These are phyloP conservation scores for Phaeosphaeria sp. DNA, from an alignment of 2,329 filamentous ascomycete genomes.

Conservation along the genomic window DNA sequence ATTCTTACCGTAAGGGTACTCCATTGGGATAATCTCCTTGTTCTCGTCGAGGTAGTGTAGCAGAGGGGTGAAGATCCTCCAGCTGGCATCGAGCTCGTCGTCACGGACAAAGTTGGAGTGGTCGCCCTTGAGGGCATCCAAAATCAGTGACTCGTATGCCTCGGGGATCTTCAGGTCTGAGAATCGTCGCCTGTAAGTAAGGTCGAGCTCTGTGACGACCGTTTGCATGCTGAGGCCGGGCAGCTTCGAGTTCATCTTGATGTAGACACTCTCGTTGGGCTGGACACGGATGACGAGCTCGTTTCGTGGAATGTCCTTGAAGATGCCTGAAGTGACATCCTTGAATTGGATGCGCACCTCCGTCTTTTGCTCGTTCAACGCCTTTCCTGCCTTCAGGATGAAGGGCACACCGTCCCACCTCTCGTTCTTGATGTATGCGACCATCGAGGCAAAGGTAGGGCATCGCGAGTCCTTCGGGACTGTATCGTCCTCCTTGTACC, in stretches of 20 bases:
- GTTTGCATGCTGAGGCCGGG: conserved; percentile 99
- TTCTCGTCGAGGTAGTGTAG: conserved; percentile 98
- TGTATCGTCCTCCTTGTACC: conserved; percentile 98
- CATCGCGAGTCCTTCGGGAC: conserved; percentile 97
- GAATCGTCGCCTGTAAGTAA: conserved; percentile 97
- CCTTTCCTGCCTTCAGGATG: conserved; percentile 99
- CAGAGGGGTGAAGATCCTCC: conserved; percentile 97
- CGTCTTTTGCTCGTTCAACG: conserved; percentile 99
- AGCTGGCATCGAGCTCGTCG: conserved; percentile 89
- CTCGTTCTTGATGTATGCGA: conserved; percentile 99
- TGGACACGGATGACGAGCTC: conserved; percentile 99
- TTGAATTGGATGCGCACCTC: conserved; percentile 99
- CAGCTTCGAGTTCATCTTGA: conserved; percentile 99
- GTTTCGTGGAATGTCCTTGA: conserved; percentile 99
- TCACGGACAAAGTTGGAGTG: conserved; percentile 87
- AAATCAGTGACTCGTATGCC: conserved; percentile 96
- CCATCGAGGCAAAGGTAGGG: conserved; percentile 96
- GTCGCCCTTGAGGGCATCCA: conserved; percentile 97
- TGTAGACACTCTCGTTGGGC: conserved; percentile 99
- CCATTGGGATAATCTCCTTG: conserved; percentile 99
- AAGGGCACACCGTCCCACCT: conserved; percentile 99
- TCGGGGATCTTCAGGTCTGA: conserved; percentile 99
- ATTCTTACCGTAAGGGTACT: conserved; percentile 93
- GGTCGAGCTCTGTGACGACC: conserved; percentile 95
- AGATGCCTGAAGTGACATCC: conserved; percentile 98